phyloP scores from a whole-genome alignment of 352 stramenopile species.

The Halophytophthora polymorphica region DNA sequence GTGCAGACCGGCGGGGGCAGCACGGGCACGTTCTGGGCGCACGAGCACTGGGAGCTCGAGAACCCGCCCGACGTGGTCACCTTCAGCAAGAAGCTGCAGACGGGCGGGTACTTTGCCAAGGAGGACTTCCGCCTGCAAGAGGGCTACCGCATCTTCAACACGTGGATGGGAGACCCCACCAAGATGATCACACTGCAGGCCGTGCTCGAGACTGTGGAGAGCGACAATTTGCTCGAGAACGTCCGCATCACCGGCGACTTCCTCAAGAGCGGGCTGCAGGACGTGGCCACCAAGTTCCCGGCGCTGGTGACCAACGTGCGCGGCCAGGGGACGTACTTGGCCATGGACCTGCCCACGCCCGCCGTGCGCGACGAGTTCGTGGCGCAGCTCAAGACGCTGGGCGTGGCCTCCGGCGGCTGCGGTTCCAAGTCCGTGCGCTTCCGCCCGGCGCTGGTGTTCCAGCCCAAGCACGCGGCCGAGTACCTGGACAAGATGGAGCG shows the following conservation, averaged over 20 bases:
- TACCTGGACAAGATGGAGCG: conserved; percentile 53
- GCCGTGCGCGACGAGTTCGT: conserved; percentile 66
- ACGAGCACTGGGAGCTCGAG: conserved; percentile 76
- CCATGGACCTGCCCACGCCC: conserved; percentile 70
- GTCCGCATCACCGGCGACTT: conserved; percentile 68
- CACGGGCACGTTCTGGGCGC: conserved; percentile 83
- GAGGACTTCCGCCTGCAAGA: conserved; percentile 63
- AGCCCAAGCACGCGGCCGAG: conserved; percentile 70
- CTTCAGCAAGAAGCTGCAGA: conserved; percentile 87
- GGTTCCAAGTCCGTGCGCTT: conserved; percentile 71
- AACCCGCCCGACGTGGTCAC: conserved; percentile 81
- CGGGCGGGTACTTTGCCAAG: conserved; percentile 80
- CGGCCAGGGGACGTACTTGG: conserved; percentile 76
- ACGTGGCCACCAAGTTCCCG: conserved; percentile 49
- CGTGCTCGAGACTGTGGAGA: conserved; percentile 64
- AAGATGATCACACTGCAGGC: conserved; percentile 84
- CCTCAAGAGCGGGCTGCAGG: conserved; percentile 48
- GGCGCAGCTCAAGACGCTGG: conserved; percentile 48
- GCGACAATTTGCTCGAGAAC: conserved; percentile 65
- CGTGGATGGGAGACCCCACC: conserved; percentile 83
- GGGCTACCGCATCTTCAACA: conserved; percentile 86
- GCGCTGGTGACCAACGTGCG: conserved; percentile 68
- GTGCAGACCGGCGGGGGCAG: conserved; percentile 80
- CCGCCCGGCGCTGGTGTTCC: conserved; percentile 72
- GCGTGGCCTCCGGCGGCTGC: conserved; percentile 64